phyloP scores from a whole-genome alignment of 192 early-diverging fungal species.

The Coemansia sp. region DNA sequence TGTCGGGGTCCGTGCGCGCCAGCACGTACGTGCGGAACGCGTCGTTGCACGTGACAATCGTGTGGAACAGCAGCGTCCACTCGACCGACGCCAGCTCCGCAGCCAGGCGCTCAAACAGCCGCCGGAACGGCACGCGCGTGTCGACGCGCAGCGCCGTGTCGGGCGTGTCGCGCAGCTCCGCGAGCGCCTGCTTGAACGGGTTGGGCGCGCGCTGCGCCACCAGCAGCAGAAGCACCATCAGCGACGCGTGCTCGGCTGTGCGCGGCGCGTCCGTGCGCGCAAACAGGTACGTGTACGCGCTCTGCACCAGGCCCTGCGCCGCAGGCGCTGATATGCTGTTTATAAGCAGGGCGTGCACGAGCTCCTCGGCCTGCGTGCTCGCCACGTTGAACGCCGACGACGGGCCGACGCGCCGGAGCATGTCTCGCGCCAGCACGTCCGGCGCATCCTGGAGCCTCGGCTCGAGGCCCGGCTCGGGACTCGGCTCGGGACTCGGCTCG shows the following conservation, averaged over 20 bases:
- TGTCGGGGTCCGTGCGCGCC: slow-evolving; percentile 46
- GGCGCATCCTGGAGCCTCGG: no score
- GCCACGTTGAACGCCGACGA: slow-evolving; percentile 39
- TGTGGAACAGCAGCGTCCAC: slow-evolving; percentile 37
- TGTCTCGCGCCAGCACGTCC: slow-evolving; percentile 20
- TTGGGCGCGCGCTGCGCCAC: slow-evolving; percentile 16
- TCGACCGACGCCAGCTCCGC: slow-evolving; percentile 23
- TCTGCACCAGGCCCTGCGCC: slow-evolving; percentile 33
- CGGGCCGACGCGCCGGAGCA: slow-evolving; percentile 27
- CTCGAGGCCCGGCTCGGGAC: no score
- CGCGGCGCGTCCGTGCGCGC: slow-evolving; percentile 18
- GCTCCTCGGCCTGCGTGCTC: slow-evolving; percentile 29
- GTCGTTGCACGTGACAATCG: slow-evolving; percentile 31
- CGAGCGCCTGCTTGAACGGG: slow-evolving; percentile 30
- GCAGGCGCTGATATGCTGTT: slow-evolving; percentile 23
- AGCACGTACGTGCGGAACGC: slow-evolving; percentile 42
- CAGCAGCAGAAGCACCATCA: slow-evolving; percentile 35
- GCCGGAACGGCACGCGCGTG: slow-evolving; percentile 31
- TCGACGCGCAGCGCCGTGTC: slow-evolving; percentile 9
- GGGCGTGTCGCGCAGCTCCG: slow-evolving; percentile 13
- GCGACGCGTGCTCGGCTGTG: slow-evolving; percentile 32
- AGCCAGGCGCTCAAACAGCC: slow-evolving; percentile 30
- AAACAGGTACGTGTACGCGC: slow-evolving; percentile 50
- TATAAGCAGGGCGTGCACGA: slow-evolving; percentile 20
- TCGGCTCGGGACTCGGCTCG: no score